These are phyloP conservation scores for Musa schizocarpa DNA, from an alignment of 176 grass and related monocot genomes.

Conservation along the genomic window DNA sequence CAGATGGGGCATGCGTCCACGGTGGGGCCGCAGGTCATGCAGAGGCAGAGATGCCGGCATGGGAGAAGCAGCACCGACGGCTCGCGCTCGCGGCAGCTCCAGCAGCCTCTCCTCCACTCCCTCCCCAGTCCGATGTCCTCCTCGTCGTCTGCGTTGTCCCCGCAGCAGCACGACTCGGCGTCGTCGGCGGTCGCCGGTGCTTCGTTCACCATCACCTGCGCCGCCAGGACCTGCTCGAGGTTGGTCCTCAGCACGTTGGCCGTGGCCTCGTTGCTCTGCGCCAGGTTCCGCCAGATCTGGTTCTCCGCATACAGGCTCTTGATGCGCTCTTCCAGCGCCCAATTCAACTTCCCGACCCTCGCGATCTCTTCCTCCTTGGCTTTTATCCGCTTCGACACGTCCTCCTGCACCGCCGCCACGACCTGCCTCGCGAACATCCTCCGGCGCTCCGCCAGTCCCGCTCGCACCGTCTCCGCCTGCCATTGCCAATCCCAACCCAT, in stretches of 20 bases:
- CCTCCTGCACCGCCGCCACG: slow-evolving; percentile 23
- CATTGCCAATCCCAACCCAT: too few relatives aligned
- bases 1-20: slow-evolving; percentile 51
- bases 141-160: slow-evolving; percentile 16
- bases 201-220: neutral
- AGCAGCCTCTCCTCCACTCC: slow-evolving; percentile 15
- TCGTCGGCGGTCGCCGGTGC: slow-evolving; percentile 1
- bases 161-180: slow-evolving; percentile 65
- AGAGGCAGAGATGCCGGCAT: slow-evolving; percentile 66
- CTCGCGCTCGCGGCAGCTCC: slow-evolving; percentile 28
- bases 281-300: slow-evolving; percentile 59
- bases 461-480: slow-evolving; percentile 44
- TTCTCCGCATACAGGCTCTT: slow-evolving; percentile 41
- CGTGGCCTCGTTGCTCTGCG: slow-evolving; percentile 43
- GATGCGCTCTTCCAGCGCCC: slow-evolving; percentile 45
- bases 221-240: slow-evolving; percentile 39
- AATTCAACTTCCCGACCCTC: slow-evolving; percentile 35
- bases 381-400: slow-evolving; percentile 35
- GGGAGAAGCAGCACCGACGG: slow-evolving; percentile 60
- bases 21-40: slow-evolving; percentile 37
- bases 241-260: slow-evolving; percentile 38
- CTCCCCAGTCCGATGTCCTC: neutral
- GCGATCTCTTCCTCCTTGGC: slow-evolving; percentile 55
- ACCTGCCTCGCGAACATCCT: slow-evolving; percentile 23
- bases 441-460: slow-evolving; percentile 35